These are phyloP conservation scores for Crepidotus variabilis DNA, from an alignment of 768 basidiomycete genomes.

Conservation along the genomic window DNA sequence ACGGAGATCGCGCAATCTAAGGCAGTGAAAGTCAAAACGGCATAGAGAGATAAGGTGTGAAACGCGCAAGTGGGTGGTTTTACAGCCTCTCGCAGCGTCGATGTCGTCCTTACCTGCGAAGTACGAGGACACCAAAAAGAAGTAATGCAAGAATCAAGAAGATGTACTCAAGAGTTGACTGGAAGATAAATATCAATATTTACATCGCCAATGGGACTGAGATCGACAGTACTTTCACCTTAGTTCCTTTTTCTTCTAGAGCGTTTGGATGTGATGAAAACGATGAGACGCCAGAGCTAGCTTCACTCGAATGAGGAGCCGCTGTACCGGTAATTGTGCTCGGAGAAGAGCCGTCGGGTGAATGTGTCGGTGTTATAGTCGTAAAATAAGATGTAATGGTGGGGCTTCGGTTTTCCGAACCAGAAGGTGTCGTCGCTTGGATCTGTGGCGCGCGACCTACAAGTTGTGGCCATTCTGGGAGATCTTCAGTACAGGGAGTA, in stretches of 20 bases:
- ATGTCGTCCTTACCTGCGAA: neutral
- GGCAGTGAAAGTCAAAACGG: neutral
- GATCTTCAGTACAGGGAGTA: neutral
- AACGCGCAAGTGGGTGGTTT: slow-evolving; percentile 1
- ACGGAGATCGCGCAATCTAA: neutral
- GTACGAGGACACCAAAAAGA: neutral
- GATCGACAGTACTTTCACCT: too few relatives aligned
- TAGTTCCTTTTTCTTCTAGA: too few relatives aligned
- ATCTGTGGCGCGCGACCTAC: neutral
- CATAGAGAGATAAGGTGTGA: neutral
- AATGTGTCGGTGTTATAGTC: neutral
- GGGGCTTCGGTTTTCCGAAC: neutral
- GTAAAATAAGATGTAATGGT: neutral
- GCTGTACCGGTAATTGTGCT: neutral
- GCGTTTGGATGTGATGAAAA: too few relatives aligned
- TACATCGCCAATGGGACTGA: too few relatives aligned
- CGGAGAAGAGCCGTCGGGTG: neutral
- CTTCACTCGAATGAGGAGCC: neutral
- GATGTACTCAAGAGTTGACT: neutral
- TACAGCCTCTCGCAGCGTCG: neutral
- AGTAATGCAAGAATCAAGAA: neutral
- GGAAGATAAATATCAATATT: too few relatives aligned
- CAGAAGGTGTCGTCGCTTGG: neutral
- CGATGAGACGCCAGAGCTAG: too few relatives aligned
- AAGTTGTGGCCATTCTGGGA: neutral